Percentiles rank a stretch among this genome's conserved stretches.
phyloP scores from a whole-genome alignment of 2,329 filamentous ascomycete genomes.

The Daldinia sp. region DNA sequence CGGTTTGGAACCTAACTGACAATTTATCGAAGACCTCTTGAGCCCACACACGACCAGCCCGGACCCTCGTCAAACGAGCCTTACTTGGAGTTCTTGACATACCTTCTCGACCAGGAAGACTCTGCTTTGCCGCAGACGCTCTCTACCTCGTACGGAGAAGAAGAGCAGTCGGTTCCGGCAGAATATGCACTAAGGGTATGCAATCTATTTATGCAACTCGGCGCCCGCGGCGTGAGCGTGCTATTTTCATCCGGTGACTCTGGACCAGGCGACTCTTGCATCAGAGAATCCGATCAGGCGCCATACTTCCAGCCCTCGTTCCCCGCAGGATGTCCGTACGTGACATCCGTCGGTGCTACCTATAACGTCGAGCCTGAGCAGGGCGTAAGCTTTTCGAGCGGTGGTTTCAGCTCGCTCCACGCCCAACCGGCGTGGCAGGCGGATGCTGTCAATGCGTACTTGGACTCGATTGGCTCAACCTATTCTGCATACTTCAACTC shows the following conservation, averaged over 20 bases:
- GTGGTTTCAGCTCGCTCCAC: constrained; percentile 57
- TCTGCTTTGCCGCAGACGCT: constrained; percentile 69
- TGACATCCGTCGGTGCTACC: constrained; percentile 69
- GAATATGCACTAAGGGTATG: constrained; percentile 72
- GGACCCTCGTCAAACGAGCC: constrained; percentile 74
- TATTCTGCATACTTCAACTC: constrained; percentile 54
- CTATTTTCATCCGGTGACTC: constrained; percentile 70
- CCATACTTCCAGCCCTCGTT: constrained; percentile 57
- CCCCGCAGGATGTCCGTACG: constrained; percentile 61
- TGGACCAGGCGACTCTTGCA: constrained; percentile 72
- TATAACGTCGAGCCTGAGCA: constrained; percentile 54
- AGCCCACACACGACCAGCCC: constrained; percentile 64
- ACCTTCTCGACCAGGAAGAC: constrained; percentile 65
- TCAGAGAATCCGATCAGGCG: constrained; percentile 63
- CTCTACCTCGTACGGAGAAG: constrained; percentile 73
- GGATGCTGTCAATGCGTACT: constrained; percentile 51
- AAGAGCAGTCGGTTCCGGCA: constrained; percentile 71
- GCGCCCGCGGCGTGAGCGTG: constrained; percentile 71
- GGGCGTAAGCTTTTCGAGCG: constrained; percentile 54
- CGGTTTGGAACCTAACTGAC: constrained; percentile 56
- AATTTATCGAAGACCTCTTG: constrained; percentile 62
- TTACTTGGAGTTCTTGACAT: constrained; percentile 73
- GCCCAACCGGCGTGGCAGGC: constrained; percentile 53
- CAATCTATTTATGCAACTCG: constrained; percentile 72
- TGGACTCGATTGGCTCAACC: constrained; percentile 55